phyloP scores from a whole-genome alignment of 179 eudicot species.

The Amaranthus tricolor region DNA sequence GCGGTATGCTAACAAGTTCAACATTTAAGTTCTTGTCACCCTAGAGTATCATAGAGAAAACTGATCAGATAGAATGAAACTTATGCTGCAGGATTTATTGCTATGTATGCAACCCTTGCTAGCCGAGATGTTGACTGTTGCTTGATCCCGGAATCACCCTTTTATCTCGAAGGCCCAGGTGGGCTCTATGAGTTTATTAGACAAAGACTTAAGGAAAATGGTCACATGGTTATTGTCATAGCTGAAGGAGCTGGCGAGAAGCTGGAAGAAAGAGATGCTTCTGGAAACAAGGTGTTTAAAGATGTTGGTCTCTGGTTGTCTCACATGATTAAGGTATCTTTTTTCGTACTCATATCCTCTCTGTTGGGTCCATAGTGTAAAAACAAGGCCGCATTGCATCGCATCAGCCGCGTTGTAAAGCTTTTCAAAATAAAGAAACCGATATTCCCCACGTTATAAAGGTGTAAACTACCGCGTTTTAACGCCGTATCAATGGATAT shows the following conservation, averaged over 20 bases:
- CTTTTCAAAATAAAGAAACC: too few species aligned
- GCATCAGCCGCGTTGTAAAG: too few species aligned
- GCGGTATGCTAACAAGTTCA: constrained; percentile 48
- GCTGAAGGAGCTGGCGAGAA: constrained; percentile 98
- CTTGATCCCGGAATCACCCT: constrained; percentile 94
- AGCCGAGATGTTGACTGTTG: constrained; percentile 98
- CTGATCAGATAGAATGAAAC: not conserved
- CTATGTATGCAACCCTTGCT: constrained; percentile 91
- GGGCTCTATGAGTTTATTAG: constrained; percentile 82
- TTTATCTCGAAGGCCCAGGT: constrained; percentile 77
- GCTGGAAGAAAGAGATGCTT: constrained; percentile 62
- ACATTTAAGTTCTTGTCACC: not conserved
- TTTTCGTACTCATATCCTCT: not conserved
- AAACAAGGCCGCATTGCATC: too few species aligned
- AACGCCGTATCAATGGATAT: too few species aligned
- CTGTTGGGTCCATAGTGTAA: constrained; percentile 3
- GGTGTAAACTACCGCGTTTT: too few species aligned
- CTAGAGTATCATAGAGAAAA: constrained; percentile 1
- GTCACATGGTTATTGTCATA: constrained; percentile 94
- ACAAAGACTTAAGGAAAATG: constrained; percentile 64
- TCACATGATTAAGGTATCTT: constrained; percentile 68
- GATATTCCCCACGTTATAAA: too few species aligned
- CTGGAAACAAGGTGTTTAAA: constrained; percentile 70
- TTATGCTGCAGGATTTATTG: constrained; percentile 71
- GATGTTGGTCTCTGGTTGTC: constrained; percentile 94